Base-by-base conservation (phyloP, 1,284 basidiomycete species). In the Ceratobasidium sp. region DNA sequence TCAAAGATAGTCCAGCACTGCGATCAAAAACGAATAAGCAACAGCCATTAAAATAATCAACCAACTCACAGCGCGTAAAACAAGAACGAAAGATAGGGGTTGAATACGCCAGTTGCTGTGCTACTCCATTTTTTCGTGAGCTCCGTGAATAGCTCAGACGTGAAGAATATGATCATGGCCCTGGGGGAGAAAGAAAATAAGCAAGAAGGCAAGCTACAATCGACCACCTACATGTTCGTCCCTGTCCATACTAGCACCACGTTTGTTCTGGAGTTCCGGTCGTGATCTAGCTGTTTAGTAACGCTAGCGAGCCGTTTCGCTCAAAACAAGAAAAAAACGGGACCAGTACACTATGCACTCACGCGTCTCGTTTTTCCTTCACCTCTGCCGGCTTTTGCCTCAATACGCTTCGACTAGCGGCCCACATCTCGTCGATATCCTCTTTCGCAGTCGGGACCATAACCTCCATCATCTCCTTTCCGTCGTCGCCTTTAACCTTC, bases 241-340 rank as follows among this genome's bases (percentile, higher is more conserved):
- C 91, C 92, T 60, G 95, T 85, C 91, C 93, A 96, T 2, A 90
- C 84, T 12, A 96, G 85, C 23, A 96, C 92, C 60, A 94, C 90
- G 79, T 95, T 92, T 23, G 93, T 94, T 71, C 91, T 83, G 78
- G 89, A 92, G 81, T 90, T 94, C 76, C 90, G 86, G 80, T 92
- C 91, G 77, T 89, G 89, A 81, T 97, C 94, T n/a, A 88, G 86
- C 77, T 94, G 91, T 82, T 96, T 96, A 39, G 93, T 94, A 57
- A 90, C 90, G n/a, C 64, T 67, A 14, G 4, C 16, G 1, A 2
- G n/a, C n/a, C n/a, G n/a, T n/a, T 3, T 2, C 5, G 10, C 28
- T 10, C 14, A 64, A 5, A 23, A 30, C 23, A 8, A 21, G 52
- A n/a, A n/a, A n/a, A n/a, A n/a, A 16, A 14, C 4, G 5, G 1